Evolutionary conservation across 2,329 filamentous ascomycete genomes (phyloP), one percentile per base, ranked within the genome.

Genomic region (Endoconidiophora polonica): DNA sequence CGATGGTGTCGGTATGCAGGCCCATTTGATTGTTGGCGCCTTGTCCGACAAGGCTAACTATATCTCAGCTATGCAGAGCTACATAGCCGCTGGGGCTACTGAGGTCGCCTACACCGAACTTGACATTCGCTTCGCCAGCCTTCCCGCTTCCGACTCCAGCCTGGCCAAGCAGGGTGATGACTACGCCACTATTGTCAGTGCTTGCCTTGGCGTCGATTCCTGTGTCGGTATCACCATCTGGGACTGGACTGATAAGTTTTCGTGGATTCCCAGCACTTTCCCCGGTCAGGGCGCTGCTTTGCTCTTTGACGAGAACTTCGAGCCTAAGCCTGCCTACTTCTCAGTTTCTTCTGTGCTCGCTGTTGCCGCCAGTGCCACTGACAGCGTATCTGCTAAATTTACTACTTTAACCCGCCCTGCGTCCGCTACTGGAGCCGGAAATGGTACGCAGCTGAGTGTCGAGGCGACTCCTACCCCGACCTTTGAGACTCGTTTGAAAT

Each of bases 1-100:
- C 55, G 72, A 81, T 54, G 77, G 77, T 48, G 68, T 81, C 4
- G 77, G 78, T 12, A 65, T 80, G 56, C 76, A 82, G 59, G 69
- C 65, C 5, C 78, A 82, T 60, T 70, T 80, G 47, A 71, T 74
- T 50, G 71, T 73, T 5, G 73, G 74, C 56, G 57, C 59, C n/a
- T 68, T 71, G 1, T 70, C 75, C 0, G 61, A 59, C 40, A 59
- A 65, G 48, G 61, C 65, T 9, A 59, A 65, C 20, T 63, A 67
- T 49, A 60, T 64, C 18, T 58, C 62, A 2, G 67, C 67, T 43
- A 68, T 74, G 47, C 54, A 63, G 39, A 58, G 62, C 7, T 76
- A 70, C 59, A 62, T 61, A 2, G 60, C 58, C 2, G 59, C 69
- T 1, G 68, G 65, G 1, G 61, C 74, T 3, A 36, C 44, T 20